phyloP scores from a whole-genome alignment of 805 yeast species.

The Ogataea pignaliae region DNA sequence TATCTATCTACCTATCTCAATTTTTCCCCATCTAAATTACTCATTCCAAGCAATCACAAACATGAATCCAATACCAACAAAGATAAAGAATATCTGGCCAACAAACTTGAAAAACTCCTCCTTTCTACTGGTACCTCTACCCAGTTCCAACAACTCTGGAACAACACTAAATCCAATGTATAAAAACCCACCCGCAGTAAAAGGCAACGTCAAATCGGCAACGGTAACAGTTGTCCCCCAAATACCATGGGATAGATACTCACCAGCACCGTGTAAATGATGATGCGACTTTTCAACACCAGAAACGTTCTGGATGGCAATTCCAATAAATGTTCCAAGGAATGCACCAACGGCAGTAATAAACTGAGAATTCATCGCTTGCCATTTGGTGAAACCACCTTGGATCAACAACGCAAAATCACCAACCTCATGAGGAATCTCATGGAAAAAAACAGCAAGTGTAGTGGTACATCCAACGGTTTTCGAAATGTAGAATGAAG shows the following conservation, averaged over 20 bases:
- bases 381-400: constrained; percentile 62
- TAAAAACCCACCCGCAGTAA: constrained; percentile 73
- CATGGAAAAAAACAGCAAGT: constrained; percentile 69
- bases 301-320: constrained; percentile 41
- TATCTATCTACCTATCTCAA: too few species aligned
- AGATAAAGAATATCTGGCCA: constrained; percentile 44
- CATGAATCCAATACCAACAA: constrained; percentile 57
- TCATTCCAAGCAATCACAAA: constrained; percentile 45
- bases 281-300: constrained; percentile 3
- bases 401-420: constrained; percentile 70
- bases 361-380: constrained; percentile 64
- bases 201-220: constrained; percentile 56
- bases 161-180: constrained; percentile 75
- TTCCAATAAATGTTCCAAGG: constrained; percentile 63
- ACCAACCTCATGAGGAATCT: constrained; percentile 78
- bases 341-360: constrained; percentile 63
- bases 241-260: constrained; percentile 9
- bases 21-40: constrained; percentile 10
- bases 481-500: constrained; percentile 60
- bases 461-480: constrained; percentile 65
- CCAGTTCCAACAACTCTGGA: constrained; percentile 59
- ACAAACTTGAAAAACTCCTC: constrained; percentile 37
- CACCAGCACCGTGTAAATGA: background rate
- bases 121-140: constrained; percentile 30
- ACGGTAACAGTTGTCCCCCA: constrained; percentile 48